Evolutionary conservation across 2,329 filamentous ascomycete species (phyloP).

Genomic region (Passalora sequoiae): DNA sequence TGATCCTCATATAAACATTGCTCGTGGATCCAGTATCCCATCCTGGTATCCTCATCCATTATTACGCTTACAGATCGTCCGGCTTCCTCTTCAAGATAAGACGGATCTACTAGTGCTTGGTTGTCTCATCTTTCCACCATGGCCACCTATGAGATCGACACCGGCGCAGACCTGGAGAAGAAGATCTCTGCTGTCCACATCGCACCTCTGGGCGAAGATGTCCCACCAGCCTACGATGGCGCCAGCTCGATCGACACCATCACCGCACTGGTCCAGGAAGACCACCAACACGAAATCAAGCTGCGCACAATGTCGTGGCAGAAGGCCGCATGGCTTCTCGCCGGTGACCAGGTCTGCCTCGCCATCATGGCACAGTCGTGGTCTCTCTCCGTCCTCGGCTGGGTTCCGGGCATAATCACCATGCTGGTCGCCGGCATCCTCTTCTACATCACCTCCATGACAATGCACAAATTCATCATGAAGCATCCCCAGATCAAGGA

Average conservation of each 20-base stretch:
- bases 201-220: not conserved
- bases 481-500: conserved; percentile 48
- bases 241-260: conserved; percentile 22
- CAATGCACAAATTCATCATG: conserved; percentile 51
- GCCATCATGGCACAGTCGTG: conserved; percentile 51
- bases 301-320: conserved; percentile 52
- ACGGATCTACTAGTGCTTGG: no score
- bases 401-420: conserved; percentile 45
- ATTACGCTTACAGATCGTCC: not conserved
- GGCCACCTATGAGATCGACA: not conserved
- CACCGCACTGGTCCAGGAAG: conserved; percentile 29
- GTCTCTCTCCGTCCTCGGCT: conserved; percentile 47
- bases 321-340: conserved; percentile 46
- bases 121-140: no score
- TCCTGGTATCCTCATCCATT: not conserved
- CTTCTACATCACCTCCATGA: conserved; percentile 49
- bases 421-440: conserved; percentile 44
- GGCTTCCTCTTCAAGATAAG: not conserved
- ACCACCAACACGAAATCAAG: conserved; percentile 48
- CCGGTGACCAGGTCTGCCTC: conserved; percentile 48
- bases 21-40: not conserved
- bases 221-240: conserved; percentile 13
- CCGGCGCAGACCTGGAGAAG: conserved; percentile 8
- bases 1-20: not conserved
- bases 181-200: conserved; percentile 2